phyloP scores from a whole-genome alignment of 257 asterid species.

The Solanum virginianum region DNA sequence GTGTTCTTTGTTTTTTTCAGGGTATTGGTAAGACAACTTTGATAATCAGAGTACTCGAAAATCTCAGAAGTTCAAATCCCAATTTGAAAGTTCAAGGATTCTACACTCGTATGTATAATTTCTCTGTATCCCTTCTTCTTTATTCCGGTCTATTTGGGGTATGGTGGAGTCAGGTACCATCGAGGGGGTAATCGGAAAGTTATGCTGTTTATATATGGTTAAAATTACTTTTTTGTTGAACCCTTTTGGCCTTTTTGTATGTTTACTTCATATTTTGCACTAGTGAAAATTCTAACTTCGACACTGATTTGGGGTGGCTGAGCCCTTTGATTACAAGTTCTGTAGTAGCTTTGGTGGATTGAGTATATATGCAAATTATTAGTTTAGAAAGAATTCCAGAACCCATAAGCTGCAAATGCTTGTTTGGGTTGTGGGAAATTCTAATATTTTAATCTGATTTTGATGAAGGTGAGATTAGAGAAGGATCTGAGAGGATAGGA shows the following conservation, averaged over 20 bases:
- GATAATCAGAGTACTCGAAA: constrained; percentile 53
- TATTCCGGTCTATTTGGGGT: neutral
- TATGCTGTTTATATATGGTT: neutral
- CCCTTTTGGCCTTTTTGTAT: neutral
- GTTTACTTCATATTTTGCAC: neutral
- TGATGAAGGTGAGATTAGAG: constrained; percentile 61
- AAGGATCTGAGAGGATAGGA: constrained; percentile 63
- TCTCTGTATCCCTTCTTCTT: neutral
- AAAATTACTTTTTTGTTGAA: neutral
- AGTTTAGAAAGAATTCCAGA: neutral
- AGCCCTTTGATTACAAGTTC: neutral
- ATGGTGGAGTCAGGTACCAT: neutral
- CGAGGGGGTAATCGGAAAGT: neutral
- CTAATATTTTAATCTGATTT: neutral
- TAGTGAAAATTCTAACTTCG: neutral
- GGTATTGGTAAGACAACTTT: constrained; percentile 87
- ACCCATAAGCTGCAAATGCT: neutral
- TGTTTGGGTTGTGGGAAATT: neutral
- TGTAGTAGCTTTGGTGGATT: neutral
- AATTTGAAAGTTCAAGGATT: constrained; percentile 68
- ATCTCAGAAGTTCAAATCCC: constrained; percentile 45
- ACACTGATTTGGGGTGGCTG: neutral
- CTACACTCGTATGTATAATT: constrained; percentile 46
- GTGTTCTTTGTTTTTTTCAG: constrained; percentile 10
- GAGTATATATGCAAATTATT: neutral